Evolutionary conservation across 2,329 filamentous ascomycete species (phyloP).

Genomic region (Madurella mycetomatis): DNA sequence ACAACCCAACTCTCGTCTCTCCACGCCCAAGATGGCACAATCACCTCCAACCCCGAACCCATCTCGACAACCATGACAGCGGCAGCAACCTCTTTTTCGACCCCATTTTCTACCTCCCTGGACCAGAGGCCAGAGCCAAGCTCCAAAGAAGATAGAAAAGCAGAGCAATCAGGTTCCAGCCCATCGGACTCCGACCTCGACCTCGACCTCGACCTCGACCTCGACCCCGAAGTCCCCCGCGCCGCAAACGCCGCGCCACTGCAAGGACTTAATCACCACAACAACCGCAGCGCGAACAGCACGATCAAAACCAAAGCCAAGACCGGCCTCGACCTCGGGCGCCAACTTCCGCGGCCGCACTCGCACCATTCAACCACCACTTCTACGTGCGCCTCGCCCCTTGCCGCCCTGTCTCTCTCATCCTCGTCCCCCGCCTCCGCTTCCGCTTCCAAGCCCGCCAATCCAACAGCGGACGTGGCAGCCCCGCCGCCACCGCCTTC

Average conservation of each 20-base stretch:
- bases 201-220: background rate
- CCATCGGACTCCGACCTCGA: background rate
- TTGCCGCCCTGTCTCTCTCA: background rate
- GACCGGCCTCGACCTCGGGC: constrained; percentile 35
- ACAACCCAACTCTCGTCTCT: background rate
- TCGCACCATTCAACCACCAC: constrained; percentile 37
- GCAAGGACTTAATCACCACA: background rate
- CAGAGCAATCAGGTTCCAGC: too few relatives aligned
- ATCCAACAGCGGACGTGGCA: background rate
- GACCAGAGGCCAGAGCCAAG: background rate
- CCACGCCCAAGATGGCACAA: background rate
- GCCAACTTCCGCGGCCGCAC: constrained; percentile 40
- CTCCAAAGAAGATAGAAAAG: background rate
- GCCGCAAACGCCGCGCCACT: constrained; percentile 11
- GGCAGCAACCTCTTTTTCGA: background rate
- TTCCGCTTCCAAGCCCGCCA: constrained; percentile 8
- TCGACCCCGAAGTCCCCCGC: background rate
- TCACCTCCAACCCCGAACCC: background rate
- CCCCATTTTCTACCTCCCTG: background rate
- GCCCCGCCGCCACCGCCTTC: constrained; percentile 19
- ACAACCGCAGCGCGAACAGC: background rate
- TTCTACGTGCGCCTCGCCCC: background rate
- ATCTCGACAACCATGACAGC: background rate
- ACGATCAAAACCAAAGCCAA: constrained; percentile 13
- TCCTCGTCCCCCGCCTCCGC: background rate